Evolutionary conservation across 1,284 basidiomycete species (phyloP).

Genomic region (Rhodotorula sp.): DNA sequence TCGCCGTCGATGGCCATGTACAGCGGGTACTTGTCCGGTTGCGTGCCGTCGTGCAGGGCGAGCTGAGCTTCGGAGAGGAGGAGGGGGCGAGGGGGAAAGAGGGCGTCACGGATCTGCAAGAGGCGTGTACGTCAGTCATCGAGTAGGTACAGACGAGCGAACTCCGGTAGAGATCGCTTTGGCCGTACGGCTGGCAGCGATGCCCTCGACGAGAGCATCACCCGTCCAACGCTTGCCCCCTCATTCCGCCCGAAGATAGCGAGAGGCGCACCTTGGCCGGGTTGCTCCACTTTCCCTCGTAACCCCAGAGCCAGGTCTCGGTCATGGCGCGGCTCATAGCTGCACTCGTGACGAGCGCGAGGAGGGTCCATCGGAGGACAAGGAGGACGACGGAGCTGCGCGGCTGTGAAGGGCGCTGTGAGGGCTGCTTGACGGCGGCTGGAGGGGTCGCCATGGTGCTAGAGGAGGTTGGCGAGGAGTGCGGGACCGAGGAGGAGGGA

Average conservation of each 20-base stretch:
- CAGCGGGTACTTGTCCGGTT: slow-evolving; percentile 66
- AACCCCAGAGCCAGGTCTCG: slow-evolving; percentile 76
- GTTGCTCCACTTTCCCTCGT: slow-evolving; percentile 54
- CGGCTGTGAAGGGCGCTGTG: not conserved
- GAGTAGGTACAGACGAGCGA: no score
- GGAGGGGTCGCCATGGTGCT: not conserved
- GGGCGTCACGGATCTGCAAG: slow-evolving; percentile 10
- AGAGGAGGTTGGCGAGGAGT: not conserved
- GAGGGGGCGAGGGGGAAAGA: slow-evolving; percentile 12
- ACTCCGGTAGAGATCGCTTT: no score
- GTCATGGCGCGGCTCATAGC: slow-evolving; percentile 77
- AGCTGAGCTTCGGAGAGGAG: slow-evolving; percentile 67
- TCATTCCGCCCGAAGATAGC: no score
- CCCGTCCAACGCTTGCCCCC: no score
- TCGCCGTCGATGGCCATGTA: slow-evolving; percentile 75
- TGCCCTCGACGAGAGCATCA: no score
- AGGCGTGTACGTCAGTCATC: not conserved
- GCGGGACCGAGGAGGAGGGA: not conserved
- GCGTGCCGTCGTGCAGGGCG: slow-evolving; percentile 71
- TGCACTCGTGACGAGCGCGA: slow-evolving; percentile 25
- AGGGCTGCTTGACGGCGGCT: no score
- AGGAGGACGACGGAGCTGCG: not conserved
- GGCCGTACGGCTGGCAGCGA: not conserved
- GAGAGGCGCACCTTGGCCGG: slow-evolving; percentile 29
- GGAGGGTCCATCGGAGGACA: slow-evolving; percentile 11